A percentile compares a stretch with the other conserved stretches of the same genome.
Evolutionary conservation across 345 rosid genomes (phyloP).

Genomic region (Populus deltoides): DNA sequence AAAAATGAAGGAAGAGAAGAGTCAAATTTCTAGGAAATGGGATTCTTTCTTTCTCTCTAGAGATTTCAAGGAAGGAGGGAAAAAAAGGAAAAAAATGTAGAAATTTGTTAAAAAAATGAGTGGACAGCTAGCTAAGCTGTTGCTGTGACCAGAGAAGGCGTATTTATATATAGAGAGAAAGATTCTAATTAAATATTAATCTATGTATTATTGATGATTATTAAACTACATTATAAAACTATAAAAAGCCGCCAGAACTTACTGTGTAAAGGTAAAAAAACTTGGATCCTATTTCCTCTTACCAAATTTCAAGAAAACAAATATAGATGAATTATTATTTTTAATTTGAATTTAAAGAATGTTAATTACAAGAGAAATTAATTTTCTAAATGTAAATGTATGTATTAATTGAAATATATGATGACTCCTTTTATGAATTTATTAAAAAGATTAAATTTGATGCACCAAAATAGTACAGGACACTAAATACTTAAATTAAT

Average conservation of each 20-base stretch:
- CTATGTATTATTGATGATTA: conserved; percentile 5
- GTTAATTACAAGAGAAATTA: background rate
- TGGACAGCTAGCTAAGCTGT: conserved; percentile 66
- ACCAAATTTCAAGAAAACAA: background rate
- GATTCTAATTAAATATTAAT: background rate
- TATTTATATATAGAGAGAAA: conserved; percentile 7
- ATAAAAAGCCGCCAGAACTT: background rate
- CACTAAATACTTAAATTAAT: background rate
- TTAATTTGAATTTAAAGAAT: background rate
- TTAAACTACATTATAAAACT: background rate
- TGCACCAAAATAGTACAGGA: background rate
- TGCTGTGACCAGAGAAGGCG: conserved; percentile 22
- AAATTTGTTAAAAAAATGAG: conserved; percentile 39
- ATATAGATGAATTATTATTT: background rate
- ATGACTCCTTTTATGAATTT: background rate
- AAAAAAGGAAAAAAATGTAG: background rate
- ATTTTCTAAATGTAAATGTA: background rate
- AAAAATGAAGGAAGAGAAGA: conserved; percentile 14
- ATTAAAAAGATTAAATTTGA: background rate
- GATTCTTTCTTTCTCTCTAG: conserved; percentile 33
- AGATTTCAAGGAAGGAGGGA: conserved; percentile 33
- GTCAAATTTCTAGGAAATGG: background rate
- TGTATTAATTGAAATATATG: background rate
- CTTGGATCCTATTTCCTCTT: background rate
- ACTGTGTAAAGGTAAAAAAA: background rate